Conservation (phyloP, 352 stramenopile species). For the Pythium vanterpoolii region DNA sequence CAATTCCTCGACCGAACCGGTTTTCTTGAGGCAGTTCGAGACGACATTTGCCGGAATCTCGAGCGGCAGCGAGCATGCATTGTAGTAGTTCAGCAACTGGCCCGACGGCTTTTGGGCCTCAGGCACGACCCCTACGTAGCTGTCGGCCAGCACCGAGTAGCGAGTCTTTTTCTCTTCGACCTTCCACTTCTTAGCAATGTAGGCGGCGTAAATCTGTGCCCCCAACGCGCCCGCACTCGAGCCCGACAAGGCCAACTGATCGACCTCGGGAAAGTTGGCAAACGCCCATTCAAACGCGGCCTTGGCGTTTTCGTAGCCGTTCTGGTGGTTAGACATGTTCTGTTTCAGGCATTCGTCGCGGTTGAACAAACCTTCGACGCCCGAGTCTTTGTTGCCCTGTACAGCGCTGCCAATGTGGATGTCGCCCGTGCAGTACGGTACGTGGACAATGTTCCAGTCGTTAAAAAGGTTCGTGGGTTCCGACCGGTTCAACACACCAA, state of each 20-base stretch:
- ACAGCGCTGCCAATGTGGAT: slow-evolving; percentile 52
- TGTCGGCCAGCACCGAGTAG: slow-evolving; percentile 58
- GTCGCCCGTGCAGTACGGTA: slow-evolving; percentile 75
- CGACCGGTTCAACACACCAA: slow-evolving; percentile 57
- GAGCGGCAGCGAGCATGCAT: slow-evolving; percentile 47
- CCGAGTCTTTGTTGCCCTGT: slow-evolving; percentile 23
- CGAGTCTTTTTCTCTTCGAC: slow-evolving; percentile 48
- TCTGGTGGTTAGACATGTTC: slow-evolving; percentile 51
- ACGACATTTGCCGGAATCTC: slow-evolving; percentile 35
- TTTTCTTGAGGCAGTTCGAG: slow-evolving; percentile 42
- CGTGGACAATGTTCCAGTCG: slow-evolving; percentile 73
- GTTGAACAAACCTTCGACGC: slow-evolving; percentile 35
- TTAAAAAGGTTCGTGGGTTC: slow-evolving; percentile 68
- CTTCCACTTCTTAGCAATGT: slow-evolving; percentile 55
- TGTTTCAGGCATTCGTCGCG: slow-evolving; percentile 38
- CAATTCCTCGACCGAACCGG: slow-evolving; percentile 43
- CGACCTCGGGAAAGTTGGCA: slow-evolving; percentile 56
- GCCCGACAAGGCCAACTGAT: slow-evolving; percentile 53
- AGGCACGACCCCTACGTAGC: slow-evolving; percentile 61
- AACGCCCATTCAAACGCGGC: slow-evolving; percentile 57
- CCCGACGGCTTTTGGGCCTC: slow-evolving; percentile 35
- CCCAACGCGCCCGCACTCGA: slow-evolving; percentile 55
- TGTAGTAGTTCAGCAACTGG: slow-evolving; percentile 59
- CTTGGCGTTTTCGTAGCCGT: slow-evolving; percentile 64
- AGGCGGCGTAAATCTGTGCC: slow-evolving; percentile 40